Conservation (phyloP, 1,284 basidiomycete species). For the Mrakiaceae sp. region DNA sequence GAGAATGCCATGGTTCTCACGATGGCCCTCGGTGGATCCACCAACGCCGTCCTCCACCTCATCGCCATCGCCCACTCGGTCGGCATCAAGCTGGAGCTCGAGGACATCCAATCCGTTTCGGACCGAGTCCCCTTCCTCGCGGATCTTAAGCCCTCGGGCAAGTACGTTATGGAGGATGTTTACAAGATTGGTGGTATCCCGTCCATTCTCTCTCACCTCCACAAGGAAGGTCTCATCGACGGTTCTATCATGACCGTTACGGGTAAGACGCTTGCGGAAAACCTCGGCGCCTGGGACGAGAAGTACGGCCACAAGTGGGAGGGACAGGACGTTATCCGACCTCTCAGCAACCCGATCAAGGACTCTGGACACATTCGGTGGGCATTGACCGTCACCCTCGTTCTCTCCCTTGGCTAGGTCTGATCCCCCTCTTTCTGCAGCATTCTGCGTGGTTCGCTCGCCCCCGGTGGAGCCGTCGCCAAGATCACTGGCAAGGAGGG, state of each 20-base stretch:
- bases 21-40: constrained; percentile 89
- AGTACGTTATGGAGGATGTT: constrained; percentile 94
- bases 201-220: constrained; percentile 54
- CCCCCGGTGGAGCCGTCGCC: constrained; percentile 82
- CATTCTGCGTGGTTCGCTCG: constrained; percentile 80
- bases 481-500: constrained; percentile 98
- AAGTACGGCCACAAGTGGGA: constrained; percentile 61
- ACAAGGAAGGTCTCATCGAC: constrained; percentile 78
- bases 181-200: constrained; percentile 86
- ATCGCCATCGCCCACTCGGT: constrained; percentile 88
- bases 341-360: constrained; percentile 77
- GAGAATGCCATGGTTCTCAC: constrained; percentile 94
- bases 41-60: constrained; percentile 85
- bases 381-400: neutral
- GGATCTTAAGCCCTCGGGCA: constrained; percentile 87
- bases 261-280: constrained; percentile 85
- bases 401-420: neutral
- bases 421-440: constrained; percentile 34
- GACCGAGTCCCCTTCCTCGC: constrained; percentile 88
- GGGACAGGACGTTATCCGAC: constrained; percentile 70
- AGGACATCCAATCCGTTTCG: constrained; percentile 83
- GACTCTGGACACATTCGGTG: constrained; percentile 66
- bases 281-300: constrained; percentile 58
- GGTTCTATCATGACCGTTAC: constrained; percentile 86
- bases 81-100: constrained; percentile 74